phyloP scores from a whole-genome alignment of 345 rosid genomes.

The Citrus maxima region DNA sequence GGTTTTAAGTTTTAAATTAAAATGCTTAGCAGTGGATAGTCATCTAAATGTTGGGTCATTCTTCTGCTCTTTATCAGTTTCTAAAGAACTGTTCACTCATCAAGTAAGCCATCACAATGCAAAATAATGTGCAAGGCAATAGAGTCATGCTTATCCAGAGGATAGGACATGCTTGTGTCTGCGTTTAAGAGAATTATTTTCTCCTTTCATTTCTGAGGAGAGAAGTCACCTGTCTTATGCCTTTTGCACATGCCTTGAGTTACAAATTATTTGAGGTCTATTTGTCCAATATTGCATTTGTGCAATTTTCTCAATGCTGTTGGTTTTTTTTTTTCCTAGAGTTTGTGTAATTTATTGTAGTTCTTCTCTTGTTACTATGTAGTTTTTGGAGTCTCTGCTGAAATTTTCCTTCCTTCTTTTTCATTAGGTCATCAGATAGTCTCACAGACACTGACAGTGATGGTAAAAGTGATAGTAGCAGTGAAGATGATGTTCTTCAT shows the following conservation, averaged over 20 bases:
- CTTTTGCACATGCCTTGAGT: not conserved
- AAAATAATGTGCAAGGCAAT: not conserved
- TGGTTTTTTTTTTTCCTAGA: not conserved
- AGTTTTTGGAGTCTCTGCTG: not conserved
- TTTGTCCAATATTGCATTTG: no score
- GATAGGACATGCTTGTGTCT: not conserved
- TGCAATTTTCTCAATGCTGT: not conserved
- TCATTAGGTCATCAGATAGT: conserved; percentile 58
- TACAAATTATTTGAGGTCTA: not conserved
- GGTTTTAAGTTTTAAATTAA: not conserved
- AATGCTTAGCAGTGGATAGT: not conserved
- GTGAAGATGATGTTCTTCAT: conserved; percentile 45
- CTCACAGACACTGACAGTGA: conserved; percentile 51
- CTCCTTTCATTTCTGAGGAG: not conserved
- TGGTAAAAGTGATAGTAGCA: conserved; percentile 43
- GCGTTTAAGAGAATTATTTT: not conserved
- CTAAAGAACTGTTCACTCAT: not conserved
- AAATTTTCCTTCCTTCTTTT: conserved; percentile 7
- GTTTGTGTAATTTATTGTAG: not conserved
- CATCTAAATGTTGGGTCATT: not conserved
- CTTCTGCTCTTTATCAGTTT: not conserved
- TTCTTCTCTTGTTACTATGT: no score
- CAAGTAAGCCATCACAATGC: not conserved
- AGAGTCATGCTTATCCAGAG: not conserved
- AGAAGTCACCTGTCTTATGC: not conserved